Conservation (phyloP, 257 asterid genomes). For the Eustoma russellianum region DNA sequence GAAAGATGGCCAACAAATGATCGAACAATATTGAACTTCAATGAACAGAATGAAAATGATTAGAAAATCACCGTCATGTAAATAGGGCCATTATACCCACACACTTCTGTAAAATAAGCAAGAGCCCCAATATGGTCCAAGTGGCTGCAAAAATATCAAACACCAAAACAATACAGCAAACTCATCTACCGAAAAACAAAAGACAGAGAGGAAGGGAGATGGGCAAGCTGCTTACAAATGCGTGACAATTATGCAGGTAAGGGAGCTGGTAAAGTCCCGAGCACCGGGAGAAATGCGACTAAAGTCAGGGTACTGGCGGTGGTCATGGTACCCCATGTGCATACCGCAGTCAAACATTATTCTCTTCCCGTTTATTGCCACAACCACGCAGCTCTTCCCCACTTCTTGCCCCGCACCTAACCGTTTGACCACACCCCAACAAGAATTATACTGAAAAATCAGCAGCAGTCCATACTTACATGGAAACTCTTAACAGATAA, state of each 20-base stretch:
- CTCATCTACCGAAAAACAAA: neutral
- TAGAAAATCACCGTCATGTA: slow-evolving; percentile 78
- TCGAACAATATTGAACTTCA: too few species aligned
- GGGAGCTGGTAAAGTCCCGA: slow-evolving; percentile 45
- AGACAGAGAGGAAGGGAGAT: neutral
- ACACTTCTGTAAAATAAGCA: slow-evolving; percentile 88
- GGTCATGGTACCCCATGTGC: slow-evolving; percentile 81
- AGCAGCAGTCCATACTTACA: neutral
- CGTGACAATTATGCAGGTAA: slow-evolving; percentile 69
- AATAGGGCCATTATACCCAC: slow-evolving; percentile 90
- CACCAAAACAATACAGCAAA: neutral
- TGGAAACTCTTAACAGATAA: neutral
- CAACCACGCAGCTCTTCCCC: slow-evolving; percentile 93
- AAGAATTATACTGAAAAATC: neutral
- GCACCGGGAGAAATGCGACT: slow-evolving; percentile 41
- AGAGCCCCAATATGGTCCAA: slow-evolving; percentile 97
- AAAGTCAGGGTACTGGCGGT: slow-evolving; percentile 69
- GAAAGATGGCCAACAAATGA: too few species aligned
- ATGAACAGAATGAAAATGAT: neutral
- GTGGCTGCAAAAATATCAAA: slow-evolving; percentile 32
- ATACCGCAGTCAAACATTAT: slow-evolving; percentile 97
- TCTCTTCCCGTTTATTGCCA: slow-evolving; percentile 64
- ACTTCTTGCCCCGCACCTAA: slow-evolving; percentile 97
- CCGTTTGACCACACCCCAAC: slow-evolving; percentile 2
- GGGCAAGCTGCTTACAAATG: slow-evolving; percentile 37